phyloP scores from a whole-genome alignment of 1,284 basidiomycete genomes.

The Volvariella volvacea region DNA sequence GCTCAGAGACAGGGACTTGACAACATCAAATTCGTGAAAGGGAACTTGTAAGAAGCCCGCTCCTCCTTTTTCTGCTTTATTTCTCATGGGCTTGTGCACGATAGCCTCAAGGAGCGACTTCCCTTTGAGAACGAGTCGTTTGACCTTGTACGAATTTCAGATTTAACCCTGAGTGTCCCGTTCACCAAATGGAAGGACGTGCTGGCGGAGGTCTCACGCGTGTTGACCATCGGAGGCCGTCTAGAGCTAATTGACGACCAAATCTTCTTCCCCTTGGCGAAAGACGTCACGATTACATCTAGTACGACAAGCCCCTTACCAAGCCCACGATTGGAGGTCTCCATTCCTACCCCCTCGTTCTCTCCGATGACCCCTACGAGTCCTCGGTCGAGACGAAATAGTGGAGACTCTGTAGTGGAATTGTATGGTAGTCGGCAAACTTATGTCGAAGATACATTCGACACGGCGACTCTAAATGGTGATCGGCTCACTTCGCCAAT shows the following conservation, averaged over 20 bases:
- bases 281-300: neutral
- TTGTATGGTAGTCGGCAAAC: slow-evolving; percentile 20
- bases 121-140: slow-evolving; percentile 58
- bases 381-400: slow-evolving; percentile 5
- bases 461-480: slow-evolving; percentile 19
- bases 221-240: slow-evolving; percentile 53
- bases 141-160: slow-evolving; percentile 65
- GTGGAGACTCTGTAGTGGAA: slow-evolving; percentile 19
- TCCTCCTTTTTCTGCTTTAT: slow-evolving; percentile 5
- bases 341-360: slow-evolving; percentile 18
- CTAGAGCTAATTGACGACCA: slow-evolving; percentile 71
- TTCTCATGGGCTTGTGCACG: slow-evolving; percentile 6
- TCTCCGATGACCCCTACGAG: slow-evolving; percentile 19
- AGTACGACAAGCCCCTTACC: slow-evolving; percentile 4
- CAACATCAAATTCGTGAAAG: slow-evolving; percentile 51
- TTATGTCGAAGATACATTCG: slow-evolving; percentile 17
- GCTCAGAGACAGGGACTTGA: slow-evolving; percentile 30
- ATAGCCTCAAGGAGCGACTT: slow-evolving; percentile 45
- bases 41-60: slow-evolving; percentile 54
- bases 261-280: slow-evolving; percentile 46
- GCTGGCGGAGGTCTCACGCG: slow-evolving; percentile 51
- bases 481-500: slow-evolving; percentile 8
- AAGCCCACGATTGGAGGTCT: slow-evolving; percentile 14
- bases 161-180: slow-evolving; percentile 55
- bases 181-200: slow-evolving; percentile 50